These are phyloP conservation scores for Meyerozyma athensensis DNA, from an alignment of 1,139 yeast genomes.

Conservation along the genomic window DNA sequence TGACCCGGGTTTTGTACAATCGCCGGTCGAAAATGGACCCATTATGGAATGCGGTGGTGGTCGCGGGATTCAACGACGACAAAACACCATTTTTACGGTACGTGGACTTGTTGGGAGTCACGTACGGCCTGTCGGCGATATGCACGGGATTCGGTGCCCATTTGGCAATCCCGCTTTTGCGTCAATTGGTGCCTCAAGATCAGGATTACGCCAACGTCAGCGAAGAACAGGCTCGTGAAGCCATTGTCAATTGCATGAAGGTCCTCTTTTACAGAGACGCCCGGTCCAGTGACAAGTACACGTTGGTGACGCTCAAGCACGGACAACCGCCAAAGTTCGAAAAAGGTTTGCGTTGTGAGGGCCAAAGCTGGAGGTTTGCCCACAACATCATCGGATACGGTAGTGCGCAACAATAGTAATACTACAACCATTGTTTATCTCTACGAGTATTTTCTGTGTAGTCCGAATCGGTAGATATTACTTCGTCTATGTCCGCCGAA, in stretches of 20 bases:
- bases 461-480: too few relatives aligned
- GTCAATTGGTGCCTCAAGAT: constrained; percentile 78
- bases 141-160: constrained; percentile 98
- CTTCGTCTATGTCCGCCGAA: too few relatives aligned
- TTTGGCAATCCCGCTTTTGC: constrained; percentile 85
- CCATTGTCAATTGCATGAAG: constrained; percentile 84
- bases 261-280: constrained; percentile 96
- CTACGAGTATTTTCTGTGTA: too few relatives aligned
- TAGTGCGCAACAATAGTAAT: constrained; percentile 37
- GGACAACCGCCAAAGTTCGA: constrained; percentile 54
- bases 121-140: constrained; percentile 81
- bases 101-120: constrained; percentile 88
- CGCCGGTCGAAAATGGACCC: constrained; percentile 95
- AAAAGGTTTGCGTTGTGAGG: constrained; percentile 59
- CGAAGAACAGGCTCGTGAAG: constrained; percentile 70
- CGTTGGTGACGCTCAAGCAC: constrained; percentile 71
- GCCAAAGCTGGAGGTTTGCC: constrained; percentile 92
- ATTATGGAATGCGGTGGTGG: constrained; percentile 89
- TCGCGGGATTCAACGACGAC: constrained; percentile 80
- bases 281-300: constrained; percentile 80
- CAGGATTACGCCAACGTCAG: constrained; percentile 65
- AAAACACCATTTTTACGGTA: constrained; percentile 68
- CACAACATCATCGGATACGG: constrained; percentile 88
- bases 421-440: too few relatives aligned
- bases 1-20: constrained; percentile 77